phyloP scores from a whole-genome alignment of 495 filamentous ascomycete species.

The Talaromyces wortmannii region DNA sequence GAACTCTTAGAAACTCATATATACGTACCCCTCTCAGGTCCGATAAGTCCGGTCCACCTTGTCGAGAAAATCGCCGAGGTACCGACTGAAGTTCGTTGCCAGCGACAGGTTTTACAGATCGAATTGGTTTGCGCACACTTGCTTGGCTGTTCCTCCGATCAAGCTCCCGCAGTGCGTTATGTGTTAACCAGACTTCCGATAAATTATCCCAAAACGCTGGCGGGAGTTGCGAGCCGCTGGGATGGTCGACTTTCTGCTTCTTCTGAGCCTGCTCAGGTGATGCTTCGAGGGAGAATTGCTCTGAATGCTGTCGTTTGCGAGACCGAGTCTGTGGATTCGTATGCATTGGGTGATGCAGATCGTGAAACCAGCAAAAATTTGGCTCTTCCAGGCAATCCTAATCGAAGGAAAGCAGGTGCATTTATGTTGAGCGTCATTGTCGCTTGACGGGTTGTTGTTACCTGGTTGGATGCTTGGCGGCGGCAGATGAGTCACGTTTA shows the following conservation, averaged over 20 bases:
- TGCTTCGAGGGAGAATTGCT: background rate
- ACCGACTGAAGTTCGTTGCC: too few relatives aligned
- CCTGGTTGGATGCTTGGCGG: too few relatives aligned
- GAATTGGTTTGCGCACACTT: background rate
- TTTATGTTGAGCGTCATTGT: too few relatives aligned
- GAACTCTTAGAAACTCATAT: background rate
- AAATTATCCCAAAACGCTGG: background rate
- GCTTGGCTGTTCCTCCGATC: background rate
- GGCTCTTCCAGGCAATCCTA: too few relatives aligned
- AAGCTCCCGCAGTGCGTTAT: background rate
- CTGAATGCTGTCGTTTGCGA: background rate
- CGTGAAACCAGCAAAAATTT: too few relatives aligned
- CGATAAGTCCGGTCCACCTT: background rate
- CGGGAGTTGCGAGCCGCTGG: background rate
- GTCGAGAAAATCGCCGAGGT: background rate
- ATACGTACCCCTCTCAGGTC: constrained; percentile 1
- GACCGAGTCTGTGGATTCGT: background rate
- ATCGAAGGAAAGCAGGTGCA: too few relatives aligned
- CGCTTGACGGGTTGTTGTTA: too few relatives aligned
- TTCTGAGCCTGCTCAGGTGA: background rate
- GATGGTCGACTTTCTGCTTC: background rate
- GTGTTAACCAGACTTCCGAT: background rate
- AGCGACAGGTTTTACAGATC: background rate
- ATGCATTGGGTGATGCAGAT: background rate
- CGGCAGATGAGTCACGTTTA: background rate